phyloP scores from a whole-genome alignment of 495 filamentous ascomycete genomes.

The Amniculicola lignicola region DNA sequence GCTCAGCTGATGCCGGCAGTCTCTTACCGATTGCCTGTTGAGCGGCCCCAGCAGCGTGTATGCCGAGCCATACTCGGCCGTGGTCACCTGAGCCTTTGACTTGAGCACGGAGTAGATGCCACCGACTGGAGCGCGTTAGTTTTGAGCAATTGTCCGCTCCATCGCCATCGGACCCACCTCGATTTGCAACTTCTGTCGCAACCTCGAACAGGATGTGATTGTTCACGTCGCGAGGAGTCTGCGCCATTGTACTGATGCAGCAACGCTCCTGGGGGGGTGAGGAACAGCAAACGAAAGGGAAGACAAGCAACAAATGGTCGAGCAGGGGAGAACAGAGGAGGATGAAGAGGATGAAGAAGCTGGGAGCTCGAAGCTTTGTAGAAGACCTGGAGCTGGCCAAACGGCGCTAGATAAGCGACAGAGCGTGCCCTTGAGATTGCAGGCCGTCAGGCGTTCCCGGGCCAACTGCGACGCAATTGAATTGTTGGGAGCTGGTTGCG shows the following conservation, averaged over 20 bases:
- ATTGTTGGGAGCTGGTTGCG: background rate
- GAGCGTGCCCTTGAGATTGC: background rate
- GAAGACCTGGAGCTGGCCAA: background rate
- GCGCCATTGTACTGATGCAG: slow-evolving; percentile 35
- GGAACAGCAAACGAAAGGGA: background rate
- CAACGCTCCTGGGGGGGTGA: background rate
- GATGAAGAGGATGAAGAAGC: slow-evolving; percentile 1
- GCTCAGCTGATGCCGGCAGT: background rate
- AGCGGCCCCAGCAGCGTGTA: slow-evolving; percentile 95
- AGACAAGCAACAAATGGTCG: too few relatives aligned
- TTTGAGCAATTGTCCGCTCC: background rate
- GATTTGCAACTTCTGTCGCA: slow-evolving; percentile 94
- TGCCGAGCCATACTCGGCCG: slow-evolving; percentile 94
- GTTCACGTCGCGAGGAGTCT: slow-evolving; percentile 63
- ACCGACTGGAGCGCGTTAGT: slow-evolving; percentile 59
- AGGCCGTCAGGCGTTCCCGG: slow-evolving; percentile 12
- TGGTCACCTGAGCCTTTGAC: slow-evolving; percentile 96
- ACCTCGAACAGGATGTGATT: slow-evolving; percentile 90
- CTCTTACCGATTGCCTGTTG: slow-evolving; percentile 77
- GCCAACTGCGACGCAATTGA: slow-evolving; percentile 9
- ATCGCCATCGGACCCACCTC: slow-evolving; percentile 69
- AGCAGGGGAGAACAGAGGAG: too few relatives aligned
- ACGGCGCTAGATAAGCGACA: slow-evolving; percentile 15
- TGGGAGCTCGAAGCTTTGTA: slow-evolving; percentile 13
- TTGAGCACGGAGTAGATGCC: slow-evolving; percentile 99